Evolutionary conservation across 352 stramenopile species (phyloP).

Genomic region (Globisporangium yorkense): DNA sequence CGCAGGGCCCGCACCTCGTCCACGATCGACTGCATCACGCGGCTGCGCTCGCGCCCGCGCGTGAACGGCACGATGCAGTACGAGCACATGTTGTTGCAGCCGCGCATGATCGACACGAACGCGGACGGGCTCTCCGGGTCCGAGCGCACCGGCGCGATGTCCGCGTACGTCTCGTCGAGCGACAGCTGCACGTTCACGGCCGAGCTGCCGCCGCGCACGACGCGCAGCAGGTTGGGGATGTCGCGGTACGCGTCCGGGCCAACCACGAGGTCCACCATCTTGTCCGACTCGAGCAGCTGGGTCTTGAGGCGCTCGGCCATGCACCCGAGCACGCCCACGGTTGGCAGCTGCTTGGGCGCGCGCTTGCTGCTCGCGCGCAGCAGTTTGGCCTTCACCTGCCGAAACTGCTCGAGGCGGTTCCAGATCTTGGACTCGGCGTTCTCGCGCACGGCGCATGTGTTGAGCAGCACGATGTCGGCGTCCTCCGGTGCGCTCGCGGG

Average conservation of each 20-base stretch:
- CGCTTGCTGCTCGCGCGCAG: conserved; percentile 49
- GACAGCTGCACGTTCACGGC: conserved; percentile 96
- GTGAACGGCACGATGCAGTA: conserved; percentile 99
- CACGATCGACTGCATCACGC: conserved; percentile 91
- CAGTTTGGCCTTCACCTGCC: conserved; percentile 72
- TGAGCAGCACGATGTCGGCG: conserved; percentile 96
- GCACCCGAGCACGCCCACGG: conserved; percentile 97
- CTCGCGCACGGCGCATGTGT: conserved; percentile 99
- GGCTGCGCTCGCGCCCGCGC: conserved; percentile 92
- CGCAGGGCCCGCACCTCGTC: conserved; percentile 90
- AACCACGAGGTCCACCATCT: conserved; percentile 97
- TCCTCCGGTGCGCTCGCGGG: conserved; percentile 54
- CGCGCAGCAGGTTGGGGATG: conserved; percentile 91
- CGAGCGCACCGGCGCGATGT: conserved; percentile 93
- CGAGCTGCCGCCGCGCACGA: conserved; percentile 70
- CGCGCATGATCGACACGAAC: conserved; percentile 98
- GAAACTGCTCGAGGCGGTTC: conserved; percentile 76
- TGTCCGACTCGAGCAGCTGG: conserved; percentile 91
- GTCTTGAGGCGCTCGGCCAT: conserved; percentile 99
- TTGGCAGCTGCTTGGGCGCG: conserved; percentile 44
- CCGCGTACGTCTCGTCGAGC: conserved; percentile 98
- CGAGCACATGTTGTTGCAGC: conserved; percentile 99
- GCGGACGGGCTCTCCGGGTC: conserved; percentile 83
- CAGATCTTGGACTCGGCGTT: conserved; percentile 96
- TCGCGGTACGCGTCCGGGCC: conserved; percentile 98